These are phyloP conservation scores for Saturnispora gosingensis DNA, from an alignment of 805 yeast species.

Conservation along the genomic window DNA sequence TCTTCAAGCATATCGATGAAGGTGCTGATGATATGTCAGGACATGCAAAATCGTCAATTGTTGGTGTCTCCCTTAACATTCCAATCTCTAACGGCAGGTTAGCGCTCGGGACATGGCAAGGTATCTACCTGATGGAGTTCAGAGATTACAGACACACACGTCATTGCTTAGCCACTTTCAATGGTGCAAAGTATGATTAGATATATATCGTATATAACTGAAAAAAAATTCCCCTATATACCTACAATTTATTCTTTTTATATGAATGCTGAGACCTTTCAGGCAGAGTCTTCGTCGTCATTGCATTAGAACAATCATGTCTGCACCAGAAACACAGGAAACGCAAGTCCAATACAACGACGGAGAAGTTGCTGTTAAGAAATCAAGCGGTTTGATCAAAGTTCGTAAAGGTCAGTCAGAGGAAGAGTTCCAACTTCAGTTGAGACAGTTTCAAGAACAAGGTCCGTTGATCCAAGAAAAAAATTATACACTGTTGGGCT, in stretches of 20 bases:
- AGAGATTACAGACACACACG: conserved; percentile 56
- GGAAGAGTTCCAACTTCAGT: conserved; percentile 51
- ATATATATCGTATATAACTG: neutral
- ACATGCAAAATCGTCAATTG: conserved; percentile 53
- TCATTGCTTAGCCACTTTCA: conserved; percentile 61
- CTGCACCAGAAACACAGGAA: conserved; percentile 2
- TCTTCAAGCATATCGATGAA: conserved; percentile 60
- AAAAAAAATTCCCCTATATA: neutral
- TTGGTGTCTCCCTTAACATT: conserved; percentile 56
- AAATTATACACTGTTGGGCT: conserved; percentile 7
- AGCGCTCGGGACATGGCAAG: conserved; percentile 81
- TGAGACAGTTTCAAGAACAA: conserved; percentile 34
- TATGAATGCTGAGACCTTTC: neutral
- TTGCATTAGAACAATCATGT: neutral
- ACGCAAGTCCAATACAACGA: conserved; percentile 18
- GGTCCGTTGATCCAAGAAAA: conserved; percentile 42
- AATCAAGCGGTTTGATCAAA: conserved; percentile 37
- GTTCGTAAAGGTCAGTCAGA: conserved; percentile 63
- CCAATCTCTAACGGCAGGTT: conserved; percentile 63
- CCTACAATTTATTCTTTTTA: neutral
- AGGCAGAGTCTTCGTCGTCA: neutral
- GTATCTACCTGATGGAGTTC: conserved; percentile 69
- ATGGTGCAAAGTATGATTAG: conserved; percentile 39
- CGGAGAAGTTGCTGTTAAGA: conserved; percentile 37
- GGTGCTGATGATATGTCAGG: conserved; percentile 85